phyloP scores from a whole-genome alignment of 2,329 filamentous ascomycete genomes.

The Cadophora sp. region DNA sequence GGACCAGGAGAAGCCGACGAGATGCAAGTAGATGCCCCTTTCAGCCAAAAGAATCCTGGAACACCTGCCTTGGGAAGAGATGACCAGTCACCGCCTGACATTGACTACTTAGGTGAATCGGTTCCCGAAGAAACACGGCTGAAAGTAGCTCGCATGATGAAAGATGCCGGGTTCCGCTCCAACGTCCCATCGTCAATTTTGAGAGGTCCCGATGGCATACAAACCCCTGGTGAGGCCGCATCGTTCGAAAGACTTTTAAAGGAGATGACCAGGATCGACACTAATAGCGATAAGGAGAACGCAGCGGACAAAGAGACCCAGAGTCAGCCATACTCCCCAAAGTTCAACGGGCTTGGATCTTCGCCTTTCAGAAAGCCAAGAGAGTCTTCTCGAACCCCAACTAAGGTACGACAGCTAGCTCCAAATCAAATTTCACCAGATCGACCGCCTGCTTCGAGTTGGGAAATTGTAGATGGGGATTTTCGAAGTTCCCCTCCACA shows the following conservation, averaged over 20 bases:
- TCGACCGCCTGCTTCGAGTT: slow-evolving; percentile 33
- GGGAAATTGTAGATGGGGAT: slow-evolving; percentile 33
- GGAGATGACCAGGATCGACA: slow-evolving; percentile 37
- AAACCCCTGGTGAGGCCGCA: slow-evolving; percentile 36
- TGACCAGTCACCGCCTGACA: neutral
- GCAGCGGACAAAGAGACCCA: slow-evolving; percentile 8
- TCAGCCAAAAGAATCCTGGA: neutral
- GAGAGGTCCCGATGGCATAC: slow-evolving; percentile 37
- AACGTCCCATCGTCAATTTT: slow-evolving; percentile 50
- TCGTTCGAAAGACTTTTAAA: slow-evolving; percentile 35
- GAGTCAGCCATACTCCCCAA: slow-evolving; percentile 39
- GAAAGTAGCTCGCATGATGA: slow-evolving; percentile 53
- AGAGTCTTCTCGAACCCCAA: slow-evolving; percentile 21
- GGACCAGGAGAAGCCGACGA: slow-evolving; percentile 4
- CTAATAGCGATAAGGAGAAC: slow-evolving; percentile 16
- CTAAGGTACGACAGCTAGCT: slow-evolving; percentile 14
- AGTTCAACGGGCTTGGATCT: slow-evolving; percentile 43
- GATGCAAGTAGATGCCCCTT: neutral
- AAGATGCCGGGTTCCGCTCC: slow-evolving; percentile 55
- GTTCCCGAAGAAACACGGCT: slow-evolving; percentile 40
- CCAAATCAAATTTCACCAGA: slow-evolving; percentile 12
- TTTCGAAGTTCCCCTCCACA: slow-evolving; percentile 17
- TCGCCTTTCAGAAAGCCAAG: slow-evolving; percentile 33
- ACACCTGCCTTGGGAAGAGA: slow-evolving; percentile 11
- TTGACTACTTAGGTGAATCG: slow-evolving; percentile 39